phyloP scores from a whole-genome alignment of 345 rosid genomes.

The Eucalyptus dawsonii region DNA sequence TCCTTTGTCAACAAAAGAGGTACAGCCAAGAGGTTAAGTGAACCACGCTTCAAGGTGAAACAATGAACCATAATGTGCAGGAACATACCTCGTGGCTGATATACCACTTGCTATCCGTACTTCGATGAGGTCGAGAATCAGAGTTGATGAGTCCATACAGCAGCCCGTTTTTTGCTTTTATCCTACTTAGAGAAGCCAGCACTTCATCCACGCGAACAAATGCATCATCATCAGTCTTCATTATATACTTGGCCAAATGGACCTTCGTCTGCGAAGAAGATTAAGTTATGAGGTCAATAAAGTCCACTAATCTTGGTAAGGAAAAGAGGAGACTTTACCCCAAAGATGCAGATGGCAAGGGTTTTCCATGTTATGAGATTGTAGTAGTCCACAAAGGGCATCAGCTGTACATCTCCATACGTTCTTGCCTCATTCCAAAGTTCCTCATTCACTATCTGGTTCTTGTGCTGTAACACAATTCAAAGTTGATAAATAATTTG shows the following conservation, averaged over 20 bases:
- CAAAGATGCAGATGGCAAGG: conserved; percentile 88
- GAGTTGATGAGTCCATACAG: conserved; percentile 86
- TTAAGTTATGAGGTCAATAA: conserved; percentile 4
- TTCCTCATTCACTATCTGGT: conserved; percentile 76
- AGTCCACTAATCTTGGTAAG: neutral
- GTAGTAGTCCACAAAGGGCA: conserved; percentile 99
- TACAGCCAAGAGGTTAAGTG: neutral
- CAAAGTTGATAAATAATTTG: conserved; percentile 1
- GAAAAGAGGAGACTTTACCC: conserved; percentile 45
- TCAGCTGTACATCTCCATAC: conserved; percentile 80
- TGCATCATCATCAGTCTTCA: conserved; percentile 99
- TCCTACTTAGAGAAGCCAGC: conserved; percentile 43
- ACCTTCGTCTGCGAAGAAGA: conserved; percentile 54
- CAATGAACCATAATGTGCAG: neutral
- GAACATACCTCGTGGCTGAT: conserved; percentile 64
- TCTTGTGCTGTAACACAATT: conserved; percentile 70
- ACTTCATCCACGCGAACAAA: conserved; percentile 93
- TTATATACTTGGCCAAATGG: conserved; percentile 68
- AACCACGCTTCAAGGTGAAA: neutral
- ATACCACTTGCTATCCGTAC: conserved; percentile 89
- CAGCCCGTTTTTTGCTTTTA: conserved; percentile 48
- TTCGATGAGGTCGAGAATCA: conserved; percentile 79
- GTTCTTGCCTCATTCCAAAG: conserved; percentile 88
- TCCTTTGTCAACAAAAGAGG: conserved; percentile 31
- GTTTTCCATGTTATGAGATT: conserved; percentile 96